Conservation (phyloP, 2,329 filamentous ascomycete genomes). For the Aspergillus texensis region DNA sequence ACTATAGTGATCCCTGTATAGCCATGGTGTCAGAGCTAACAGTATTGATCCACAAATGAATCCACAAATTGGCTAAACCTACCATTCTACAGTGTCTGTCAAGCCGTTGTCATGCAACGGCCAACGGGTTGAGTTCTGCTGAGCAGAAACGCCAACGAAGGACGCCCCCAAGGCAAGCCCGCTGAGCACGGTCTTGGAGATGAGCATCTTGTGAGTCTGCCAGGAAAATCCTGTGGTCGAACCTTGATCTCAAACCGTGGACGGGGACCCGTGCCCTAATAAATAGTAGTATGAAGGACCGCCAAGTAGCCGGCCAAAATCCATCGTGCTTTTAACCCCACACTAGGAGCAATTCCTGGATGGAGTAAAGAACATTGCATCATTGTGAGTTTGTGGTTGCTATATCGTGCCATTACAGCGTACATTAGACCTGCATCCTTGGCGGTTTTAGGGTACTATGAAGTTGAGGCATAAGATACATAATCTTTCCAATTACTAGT, state of each 20-base stretch:
- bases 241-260: not conserved
- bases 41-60: not conserved
- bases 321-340: not conserved
- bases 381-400: not conserved
- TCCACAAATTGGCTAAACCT: not conserved
- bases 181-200: not conserved
- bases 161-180: not conserved
- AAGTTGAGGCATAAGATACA: not conserved
- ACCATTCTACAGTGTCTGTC: constrained; percentile 50
- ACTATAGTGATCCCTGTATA: constrained; percentile 53
- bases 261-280: not conserved
- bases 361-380: not conserved
- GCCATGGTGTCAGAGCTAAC: not conserved
- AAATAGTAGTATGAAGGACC: not conserved
- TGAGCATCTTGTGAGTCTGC: not conserved
- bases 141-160: not conserved
- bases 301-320: not conserved
- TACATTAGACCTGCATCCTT: not conserved
- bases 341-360: not conserved
- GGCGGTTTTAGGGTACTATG: not conserved
- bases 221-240: not conserved
- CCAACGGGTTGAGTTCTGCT: constrained; percentile 37
- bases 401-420: not conserved
- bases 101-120: constrained; percentile 53
- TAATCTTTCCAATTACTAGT: not conserved